A percentile compares a stretch with the other conserved stretches of the same genome.
Conservation (phyloP, 495 filamentous ascomycete genomes). For the Annulohypoxylon moriforme region DNA sequence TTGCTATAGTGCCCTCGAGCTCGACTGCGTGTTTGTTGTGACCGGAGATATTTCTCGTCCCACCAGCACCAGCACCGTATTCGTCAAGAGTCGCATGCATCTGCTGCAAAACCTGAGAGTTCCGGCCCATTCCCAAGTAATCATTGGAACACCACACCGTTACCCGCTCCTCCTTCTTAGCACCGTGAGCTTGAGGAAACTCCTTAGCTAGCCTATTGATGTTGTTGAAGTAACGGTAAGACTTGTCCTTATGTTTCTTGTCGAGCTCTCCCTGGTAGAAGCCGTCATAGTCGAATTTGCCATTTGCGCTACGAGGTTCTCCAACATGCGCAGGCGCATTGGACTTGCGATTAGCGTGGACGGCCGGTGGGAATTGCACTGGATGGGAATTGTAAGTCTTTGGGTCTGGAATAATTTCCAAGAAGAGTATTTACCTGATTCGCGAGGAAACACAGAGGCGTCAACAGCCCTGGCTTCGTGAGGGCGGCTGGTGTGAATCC, state of each 20-base stretch:
- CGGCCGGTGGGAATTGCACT: slow-evolving; percentile 56
- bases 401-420: not conserved
- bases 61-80: slow-evolving; percentile 95
- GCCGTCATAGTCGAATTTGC: slow-evolving; percentile 86
- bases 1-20: slow-evolving; percentile 85
- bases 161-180: slow-evolving; percentile 84
- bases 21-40: slow-evolving; percentile 94
- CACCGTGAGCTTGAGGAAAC: slow-evolving; percentile 94
- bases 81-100: slow-evolving; percentile 97
- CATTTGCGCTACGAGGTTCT: slow-evolving; percentile 41
- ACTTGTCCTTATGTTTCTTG: slow-evolving; percentile 99
- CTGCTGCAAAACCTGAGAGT: slow-evolving; percentile 82
- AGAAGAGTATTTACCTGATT: slow-evolving; percentile 63
- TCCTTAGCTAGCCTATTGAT: slow-evolving; percentile 98
- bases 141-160: slow-evolving; percentile 99
- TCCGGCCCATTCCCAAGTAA: slow-evolving; percentile 97
- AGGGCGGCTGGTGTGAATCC: slow-evolving; percentile 79
- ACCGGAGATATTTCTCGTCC: slow-evolving; percentile 96
- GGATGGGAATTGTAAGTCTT: slow-evolving; percentile 37
- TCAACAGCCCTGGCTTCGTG: slow-evolving; percentile 80
- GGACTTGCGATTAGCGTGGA: slow-evolving; percentile 51
- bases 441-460: slow-evolving; percentile 65
- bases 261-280: slow-evolving; percentile 91
- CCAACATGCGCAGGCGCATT: slow-evolving; percentile 40
- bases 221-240: slow-evolving; percentile 99